A percentile compares a stretch with the other conserved stretches of the same genome.
Conservation (phyloP, 345 rosid genomes). For the Eutrema japonicum region DNA sequence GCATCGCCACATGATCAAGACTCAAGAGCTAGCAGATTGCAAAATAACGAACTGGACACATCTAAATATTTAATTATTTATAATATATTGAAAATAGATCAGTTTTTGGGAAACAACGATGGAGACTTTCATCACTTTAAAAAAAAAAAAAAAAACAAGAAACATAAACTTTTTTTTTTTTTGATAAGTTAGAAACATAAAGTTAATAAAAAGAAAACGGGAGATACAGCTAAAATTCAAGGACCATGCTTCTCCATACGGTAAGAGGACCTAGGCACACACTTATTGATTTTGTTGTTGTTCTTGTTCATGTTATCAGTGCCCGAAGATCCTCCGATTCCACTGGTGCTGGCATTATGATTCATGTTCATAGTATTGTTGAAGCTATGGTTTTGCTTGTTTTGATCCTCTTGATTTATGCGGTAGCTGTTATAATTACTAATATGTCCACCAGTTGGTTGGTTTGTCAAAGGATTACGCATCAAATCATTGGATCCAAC, state of each 20-base stretch:
- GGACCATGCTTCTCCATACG: constrained; percentile 9
- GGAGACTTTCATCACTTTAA: not conserved
- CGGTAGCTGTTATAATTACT: not conserved
- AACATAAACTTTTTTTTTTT: too few species aligned
- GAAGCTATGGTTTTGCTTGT: constrained; percentile 8
- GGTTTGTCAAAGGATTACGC: constrained; percentile 16
- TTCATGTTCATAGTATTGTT: constrained; percentile 1
- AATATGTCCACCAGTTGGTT: constrained; percentile 4
- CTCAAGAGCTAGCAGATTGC: not conserved
- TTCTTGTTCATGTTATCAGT: constrained; percentile 2
- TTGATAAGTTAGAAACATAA: too few species aligned
- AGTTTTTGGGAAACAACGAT: not conserved
- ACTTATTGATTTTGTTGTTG: not conserved
- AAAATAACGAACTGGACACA: not conserved
- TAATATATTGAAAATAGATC: not conserved
- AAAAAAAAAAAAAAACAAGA: not conserved
- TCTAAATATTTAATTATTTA: not conserved
- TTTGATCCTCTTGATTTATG: not conserved
- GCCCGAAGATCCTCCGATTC: not conserved
- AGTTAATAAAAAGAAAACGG: not conserved
- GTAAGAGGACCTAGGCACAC: constrained; percentile 2
- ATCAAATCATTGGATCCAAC: constrained; percentile 28
- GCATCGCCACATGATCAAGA: not conserved
- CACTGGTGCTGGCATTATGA: constrained; percentile 7
- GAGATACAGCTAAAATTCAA: not conserved